phyloP scores from a whole-genome alignment of 2,329 filamentous ascomycete species.

The Grosmannia penicillata region DNA sequence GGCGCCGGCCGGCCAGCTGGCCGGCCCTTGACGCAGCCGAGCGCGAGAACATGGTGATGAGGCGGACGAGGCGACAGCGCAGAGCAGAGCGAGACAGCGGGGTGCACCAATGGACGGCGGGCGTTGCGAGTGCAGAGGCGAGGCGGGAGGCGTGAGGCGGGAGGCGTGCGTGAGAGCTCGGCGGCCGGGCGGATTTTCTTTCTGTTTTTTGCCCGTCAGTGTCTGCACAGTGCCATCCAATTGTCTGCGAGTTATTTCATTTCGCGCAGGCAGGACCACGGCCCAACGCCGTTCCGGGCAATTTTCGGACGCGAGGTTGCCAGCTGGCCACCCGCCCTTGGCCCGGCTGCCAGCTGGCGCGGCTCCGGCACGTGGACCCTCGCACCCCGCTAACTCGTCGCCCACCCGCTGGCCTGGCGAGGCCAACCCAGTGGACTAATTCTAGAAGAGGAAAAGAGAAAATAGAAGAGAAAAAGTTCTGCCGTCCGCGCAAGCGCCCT shows the following conservation, averaged over 20 bases:
- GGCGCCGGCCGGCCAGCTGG: constrained; percentile 42
- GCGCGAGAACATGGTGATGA: constrained; percentile 39
- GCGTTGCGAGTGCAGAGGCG: constrained; percentile 1
- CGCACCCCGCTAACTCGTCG: constrained; percentile 4
- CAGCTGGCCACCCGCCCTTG: constrained; percentile 7
- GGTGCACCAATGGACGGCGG: not conserved
- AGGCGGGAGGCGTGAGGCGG: constrained; percentile 1
- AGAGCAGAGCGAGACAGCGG: not conserved
- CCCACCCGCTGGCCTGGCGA: constrained; percentile 6
- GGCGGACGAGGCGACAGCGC: constrained; percentile 29
- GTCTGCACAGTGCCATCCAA: constrained; percentile 11
- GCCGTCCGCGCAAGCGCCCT: not conserved
- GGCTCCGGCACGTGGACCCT: not conserved
- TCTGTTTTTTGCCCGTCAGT: constrained; percentile 6
- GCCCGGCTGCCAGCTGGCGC: constrained; percentile 4
- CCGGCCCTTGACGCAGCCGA: constrained; percentile 42
- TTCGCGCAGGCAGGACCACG: constrained; percentile 8
- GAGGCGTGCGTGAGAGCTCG: not conserved
- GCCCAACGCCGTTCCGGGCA: constrained; percentile 10
- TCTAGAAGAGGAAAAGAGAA: no score
- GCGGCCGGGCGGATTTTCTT: constrained; percentile 8
- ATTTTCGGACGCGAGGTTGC: constrained; percentile 13
- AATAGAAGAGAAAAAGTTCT: not conserved
- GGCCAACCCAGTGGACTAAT: no score
- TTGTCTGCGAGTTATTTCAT: constrained; percentile 15